These are phyloP conservation scores for Serendipita vermifera DNA, from an alignment of 768 basidiomycete genomes.

Conservation along the genomic window DNA sequence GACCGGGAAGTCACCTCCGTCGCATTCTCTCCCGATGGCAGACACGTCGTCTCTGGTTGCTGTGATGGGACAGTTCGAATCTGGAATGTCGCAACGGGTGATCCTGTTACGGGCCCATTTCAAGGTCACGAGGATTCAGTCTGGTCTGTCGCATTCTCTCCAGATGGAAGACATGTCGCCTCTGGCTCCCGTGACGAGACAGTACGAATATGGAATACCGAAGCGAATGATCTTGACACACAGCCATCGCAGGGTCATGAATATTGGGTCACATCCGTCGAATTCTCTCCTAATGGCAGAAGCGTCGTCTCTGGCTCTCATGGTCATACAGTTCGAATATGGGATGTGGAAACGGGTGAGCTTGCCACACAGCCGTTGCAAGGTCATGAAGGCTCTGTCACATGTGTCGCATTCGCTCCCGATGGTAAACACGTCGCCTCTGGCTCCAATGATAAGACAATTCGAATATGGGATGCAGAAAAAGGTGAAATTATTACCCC, in stretches of 20 bases:
- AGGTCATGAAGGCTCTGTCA: constrained; percentile 8
- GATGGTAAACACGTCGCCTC: neutral
- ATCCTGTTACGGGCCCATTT: constrained; percentile 13
- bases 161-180: constrained; percentile 20
- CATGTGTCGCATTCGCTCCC: constrained; percentile 18
- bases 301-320: no score
- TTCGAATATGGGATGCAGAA: constrained; percentile 17
- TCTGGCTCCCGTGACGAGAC: neutral
- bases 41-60: constrained; percentile 15
- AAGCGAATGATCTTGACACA: no score
- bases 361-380: constrained; percentile 2
- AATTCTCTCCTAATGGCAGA: constrained; percentile 17
- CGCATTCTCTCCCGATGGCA: constrained; percentile 18
- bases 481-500: constrained; percentile 18
- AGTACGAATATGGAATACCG: no score
- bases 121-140: constrained; percentile 16
- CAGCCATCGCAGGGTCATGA: no score
- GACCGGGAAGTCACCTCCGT: no score
- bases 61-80: constrained; percentile 17
- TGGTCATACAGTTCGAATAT: no score
- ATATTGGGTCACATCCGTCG: no score
- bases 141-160: constrained; percentile 21
- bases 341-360: no score
- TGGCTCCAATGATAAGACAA: constrained; percentile 20
- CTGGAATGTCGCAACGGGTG: constrained; percentile 20